A percentile compares a stretch with the other conserved stretches of the same genome.
These are phyloP conservation scores for Sphaerulina vaccinii DNA, from an alignment of 2,329 filamentous ascomycete genomes.

Conservation along the genomic window DNA sequence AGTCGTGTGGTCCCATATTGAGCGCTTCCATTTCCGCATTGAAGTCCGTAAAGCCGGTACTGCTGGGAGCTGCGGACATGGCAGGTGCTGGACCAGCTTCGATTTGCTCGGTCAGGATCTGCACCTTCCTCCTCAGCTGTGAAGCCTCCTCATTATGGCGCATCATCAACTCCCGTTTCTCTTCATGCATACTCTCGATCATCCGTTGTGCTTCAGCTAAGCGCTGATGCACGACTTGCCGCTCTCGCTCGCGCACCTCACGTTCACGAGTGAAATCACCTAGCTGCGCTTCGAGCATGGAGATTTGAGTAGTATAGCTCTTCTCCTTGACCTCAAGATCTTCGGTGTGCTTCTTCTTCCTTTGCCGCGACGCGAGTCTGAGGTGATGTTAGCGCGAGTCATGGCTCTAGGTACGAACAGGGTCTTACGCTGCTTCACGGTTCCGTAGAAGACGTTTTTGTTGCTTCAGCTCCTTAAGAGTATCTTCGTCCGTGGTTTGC, in stretches of 20 bases:
- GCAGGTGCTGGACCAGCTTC: slow-evolving; percentile 54
- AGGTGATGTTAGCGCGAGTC: slow-evolving; percentile 25
- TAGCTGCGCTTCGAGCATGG: slow-evolving; percentile 75
- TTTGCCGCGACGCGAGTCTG: slow-evolving; percentile 91
- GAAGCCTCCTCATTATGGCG: slow-evolving; percentile 85
- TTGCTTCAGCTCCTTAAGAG: slow-evolving; percentile 97
- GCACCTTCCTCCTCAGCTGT: slow-evolving; percentile 89
- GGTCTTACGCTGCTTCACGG: slow-evolving; percentile 84
- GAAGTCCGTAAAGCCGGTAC: slow-evolving; percentile 65
- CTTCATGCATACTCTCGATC: slow-evolving; percentile 72
- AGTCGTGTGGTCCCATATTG: slow-evolving; percentile 66
- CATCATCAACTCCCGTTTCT: slow-evolving; percentile 90
- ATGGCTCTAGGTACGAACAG: slow-evolving; percentile 8
- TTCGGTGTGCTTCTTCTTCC: slow-evolving; percentile 98
- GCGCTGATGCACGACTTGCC: slow-evolving; percentile 58
- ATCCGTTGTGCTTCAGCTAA: slow-evolving; percentile 73
- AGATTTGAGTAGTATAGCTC: slow-evolving; percentile 74
- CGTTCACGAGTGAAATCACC: slow-evolving; percentile 61
- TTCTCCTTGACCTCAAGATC: slow-evolving; percentile 97
- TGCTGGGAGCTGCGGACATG: slow-evolving; percentile 54
- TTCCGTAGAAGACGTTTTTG: slow-evolving; percentile 94
- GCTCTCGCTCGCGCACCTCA: slow-evolving; percentile 33
- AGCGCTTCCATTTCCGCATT: slow-evolving; percentile 83
- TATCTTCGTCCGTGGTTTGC: slow-evolving; percentile 82
- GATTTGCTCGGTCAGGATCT: slow-evolving; percentile 67